A percentile compares a stretch with the other conserved stretches of the same genome.
These are phyloP conservation scores for Exophiala oligosperma DNA, from an alignment of 2,329 filamentous ascomycete species.

Conservation along the genomic window DNA sequence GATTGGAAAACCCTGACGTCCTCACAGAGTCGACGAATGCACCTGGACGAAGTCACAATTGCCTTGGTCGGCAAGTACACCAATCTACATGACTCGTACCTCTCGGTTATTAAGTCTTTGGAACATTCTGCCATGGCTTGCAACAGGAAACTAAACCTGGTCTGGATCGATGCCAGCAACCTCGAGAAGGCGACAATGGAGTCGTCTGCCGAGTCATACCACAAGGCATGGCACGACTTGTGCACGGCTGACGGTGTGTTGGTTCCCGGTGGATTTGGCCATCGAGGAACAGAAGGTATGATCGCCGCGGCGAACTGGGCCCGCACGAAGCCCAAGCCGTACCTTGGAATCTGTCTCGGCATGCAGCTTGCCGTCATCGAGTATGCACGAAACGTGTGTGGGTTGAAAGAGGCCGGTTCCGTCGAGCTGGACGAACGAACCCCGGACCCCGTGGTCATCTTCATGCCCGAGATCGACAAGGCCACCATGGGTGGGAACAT, in stretches of 20 bases:
- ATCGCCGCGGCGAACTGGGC: constrained; percentile 84
- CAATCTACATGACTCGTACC: constrained; percentile 79
- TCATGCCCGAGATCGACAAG: constrained; percentile 86
- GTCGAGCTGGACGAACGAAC: constrained; percentile 57
- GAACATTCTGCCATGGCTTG: constrained; percentile 92
- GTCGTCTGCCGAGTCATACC: constrained; percentile 68
- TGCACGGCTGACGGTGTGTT: constrained; percentile 62
- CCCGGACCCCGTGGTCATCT: constrained; percentile 74
- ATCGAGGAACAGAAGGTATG: constrained; percentile 85
- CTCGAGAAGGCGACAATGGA: constrained; percentile 68
- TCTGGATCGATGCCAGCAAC: constrained; percentile 82
- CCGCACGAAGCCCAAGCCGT: constrained; percentile 75
- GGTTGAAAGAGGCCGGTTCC: constrained; percentile 57
- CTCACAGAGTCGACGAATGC: constrained; percentile 64
- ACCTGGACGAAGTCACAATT: constrained; percentile 66
- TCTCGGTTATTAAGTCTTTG: constrained; percentile 79
- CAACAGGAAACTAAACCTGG: constrained; percentile 72
- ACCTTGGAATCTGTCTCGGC: constrained; percentile 85
- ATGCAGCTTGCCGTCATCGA: constrained; percentile 95
- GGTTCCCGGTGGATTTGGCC: constrained; percentile 71
- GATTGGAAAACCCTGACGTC: constrained; percentile 74
- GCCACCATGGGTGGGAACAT: constrained; percentile 82
- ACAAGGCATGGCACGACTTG: constrained; percentile 82
- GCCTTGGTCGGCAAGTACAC: constrained; percentile 92
- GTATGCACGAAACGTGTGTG: constrained; percentile 74